A percentile compares a stretch with the other conserved stretches of the same genome.
Evolutionary conservation across 2,329 filamentous ascomycete species (phyloP).

Genomic region (Alternaria burnsii): DNA sequence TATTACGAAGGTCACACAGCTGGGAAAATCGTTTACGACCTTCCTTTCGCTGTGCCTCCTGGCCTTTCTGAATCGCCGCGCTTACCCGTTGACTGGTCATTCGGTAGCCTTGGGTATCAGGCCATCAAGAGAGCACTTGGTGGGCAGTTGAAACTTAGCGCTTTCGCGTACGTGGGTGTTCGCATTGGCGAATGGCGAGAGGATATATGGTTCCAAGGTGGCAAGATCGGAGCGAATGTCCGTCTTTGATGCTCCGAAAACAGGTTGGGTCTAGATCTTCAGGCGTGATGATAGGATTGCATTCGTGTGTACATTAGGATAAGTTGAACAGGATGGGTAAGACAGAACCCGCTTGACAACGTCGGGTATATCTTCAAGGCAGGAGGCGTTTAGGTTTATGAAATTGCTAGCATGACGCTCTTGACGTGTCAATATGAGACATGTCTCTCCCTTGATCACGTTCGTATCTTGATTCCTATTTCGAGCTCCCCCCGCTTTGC

Average conservation of each 20-base stretch:
- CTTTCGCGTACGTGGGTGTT: conserved; percentile 77
- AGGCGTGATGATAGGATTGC: background rate
- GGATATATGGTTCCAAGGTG: conserved; percentile 60
- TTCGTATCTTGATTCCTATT: background rate
- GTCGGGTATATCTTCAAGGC: background rate
- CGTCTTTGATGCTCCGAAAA: conserved; percentile 45
- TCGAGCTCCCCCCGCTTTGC: too few species aligned
- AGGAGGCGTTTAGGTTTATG: background rate
- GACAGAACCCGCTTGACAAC: background rate
- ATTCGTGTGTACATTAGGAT: conserved; percentile 3
- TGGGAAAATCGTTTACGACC: conserved; percentile 77
- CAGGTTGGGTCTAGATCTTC: background rate
- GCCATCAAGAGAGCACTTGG: conserved; percentile 82
- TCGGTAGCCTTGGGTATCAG: conserved; percentile 82
- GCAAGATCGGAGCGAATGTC: conserved; percentile 58
- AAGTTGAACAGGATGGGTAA: background rate
- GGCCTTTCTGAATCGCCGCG: conserved; percentile 76
- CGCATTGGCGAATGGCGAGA: conserved; percentile 79
- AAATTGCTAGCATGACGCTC: background rate
- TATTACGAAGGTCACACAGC: conserved; percentile 83
- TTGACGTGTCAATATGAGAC: background rate
- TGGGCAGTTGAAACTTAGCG: conserved; percentile 79
- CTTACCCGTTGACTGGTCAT: conserved; percentile 82
- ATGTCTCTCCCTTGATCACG: background rate
- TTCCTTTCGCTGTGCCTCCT: conserved; percentile 79